These are phyloP conservation scores for Ophiocordyceps sinensis DNA, from an alignment of 2,329 filamentous ascomycete genomes.

Conservation along the genomic window DNA sequence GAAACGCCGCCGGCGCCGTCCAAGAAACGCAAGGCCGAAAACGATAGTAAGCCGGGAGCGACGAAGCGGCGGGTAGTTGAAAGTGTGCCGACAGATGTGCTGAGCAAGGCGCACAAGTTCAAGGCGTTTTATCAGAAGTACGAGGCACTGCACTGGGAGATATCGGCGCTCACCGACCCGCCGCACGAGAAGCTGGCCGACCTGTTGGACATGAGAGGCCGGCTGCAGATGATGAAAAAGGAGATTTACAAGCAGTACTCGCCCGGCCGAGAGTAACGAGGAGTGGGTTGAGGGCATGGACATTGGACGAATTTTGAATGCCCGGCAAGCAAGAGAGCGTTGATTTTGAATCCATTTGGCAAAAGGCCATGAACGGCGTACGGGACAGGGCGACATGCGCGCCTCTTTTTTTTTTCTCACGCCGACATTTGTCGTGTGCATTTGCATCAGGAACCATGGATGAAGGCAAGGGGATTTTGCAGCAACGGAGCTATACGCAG, in stretches of 20 bases:
- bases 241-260: slow-evolving; percentile 38
- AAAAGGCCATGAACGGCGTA: slow-evolving; percentile 2
- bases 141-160: slow-evolving; percentile 39
- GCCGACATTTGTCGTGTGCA: slow-evolving; percentile 1
- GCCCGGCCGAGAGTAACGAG: slow-evolving; percentile 10
- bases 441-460: slow-evolving; percentile 5
- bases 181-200: slow-evolving; percentile 34
- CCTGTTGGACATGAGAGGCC: slow-evolving; percentile 38
- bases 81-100: slow-evolving; percentile 24
- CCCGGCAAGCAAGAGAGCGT: background rate
- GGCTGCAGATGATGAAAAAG: slow-evolving; percentile 41
- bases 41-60: slow-evolving; percentile 9
- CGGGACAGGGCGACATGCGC: background rate
- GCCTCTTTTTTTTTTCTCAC: background rate
- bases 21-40: slow-evolving; percentile 30
- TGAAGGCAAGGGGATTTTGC: slow-evolving; percentile 5
- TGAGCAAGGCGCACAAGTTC: slow-evolving; percentile 40
- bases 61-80: slow-evolving; percentile 16
- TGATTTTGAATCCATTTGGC: slow-evolving; percentile 2
- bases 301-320: slow-evolving; percentile 1
- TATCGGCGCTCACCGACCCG: slow-evolving; percentile 34
- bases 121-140: slow-evolving; percentile 43
- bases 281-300: slow-evolving; percentile 1
- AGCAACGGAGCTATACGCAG: background rate
- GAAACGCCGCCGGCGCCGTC: slow-evolving; percentile 12